Base-by-base conservation (phyloP, 2,329 filamentous ascomycete species). In the Claviceps quebecensis region DNA sequence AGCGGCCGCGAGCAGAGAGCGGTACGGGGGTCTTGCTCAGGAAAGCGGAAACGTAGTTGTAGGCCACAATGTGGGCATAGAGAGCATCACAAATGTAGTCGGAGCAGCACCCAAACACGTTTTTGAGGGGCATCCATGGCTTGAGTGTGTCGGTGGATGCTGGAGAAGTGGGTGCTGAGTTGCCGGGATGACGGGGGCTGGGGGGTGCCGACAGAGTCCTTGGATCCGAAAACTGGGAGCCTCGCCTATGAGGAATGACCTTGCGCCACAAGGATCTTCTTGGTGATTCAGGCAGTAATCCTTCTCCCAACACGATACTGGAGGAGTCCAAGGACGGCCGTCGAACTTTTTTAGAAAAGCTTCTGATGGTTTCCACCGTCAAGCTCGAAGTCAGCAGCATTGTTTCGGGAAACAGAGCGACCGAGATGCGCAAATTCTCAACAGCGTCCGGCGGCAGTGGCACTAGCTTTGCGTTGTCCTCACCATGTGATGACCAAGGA, bases 31-130 rank as follows among this genome's bases (percentile, higher is more conserved):
- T 54, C 52, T 59, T 55, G 36, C 59, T 58, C 26, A 64, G 58
- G 39, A 67, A 59, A n/a, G 59, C 60, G 8, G 63, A 65, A 47
- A 81, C 66, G 63, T 81, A 81, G 61, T 80, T 81, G 62, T 77
- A 80, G 0, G 75, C 77, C 4, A 81, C 63, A 8, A 81, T 67
- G 57, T 81, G 77, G 0, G 77, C 77, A 57, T 80, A 81, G 5
- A 81, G 62, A 0, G 77, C 75, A 49, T 81, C 76, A 58, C 77
- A 79, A 5, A 80, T 70, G 56, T 75, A 73, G 54, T 78, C 74
- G 2, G 73, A 72, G 22, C 72, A 76, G 2, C 63, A 57, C 0
- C 73, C 70, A 58, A 81, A 80, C 48, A 81, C 70, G 50, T 71
- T 72, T 54, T 71, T 69, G 52, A 81, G 66, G 0, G 71, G 59